Base-by-base conservation (phyloP, 768 basidiomycete genomes). In the Trametes elegans region DNA sequence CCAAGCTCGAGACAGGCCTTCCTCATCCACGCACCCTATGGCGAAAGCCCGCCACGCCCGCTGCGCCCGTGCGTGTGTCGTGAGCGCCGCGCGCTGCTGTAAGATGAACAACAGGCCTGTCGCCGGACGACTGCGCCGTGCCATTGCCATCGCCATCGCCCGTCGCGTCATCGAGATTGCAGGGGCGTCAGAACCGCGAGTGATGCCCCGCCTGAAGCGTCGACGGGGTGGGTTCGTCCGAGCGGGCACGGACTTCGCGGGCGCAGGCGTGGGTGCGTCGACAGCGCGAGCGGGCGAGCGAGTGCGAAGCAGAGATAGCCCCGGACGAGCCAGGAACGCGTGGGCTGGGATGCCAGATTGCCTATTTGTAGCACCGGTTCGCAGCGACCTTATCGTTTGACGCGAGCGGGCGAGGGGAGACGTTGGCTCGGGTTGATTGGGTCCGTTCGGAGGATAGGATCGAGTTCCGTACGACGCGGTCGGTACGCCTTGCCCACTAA, bases 261-360 rank as follows among this genome's bases (percentile, higher is more conserved):
- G 44, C 44, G 44, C 34, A 31, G 18, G 35, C 39, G 35, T 23
- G 26, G 35, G 18, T 21, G 28, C 21, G 35, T n/a, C 18, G 26
- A 29, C n/a, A 14, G 46, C 19, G 32, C 28, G 10, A 49, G n/a
- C 44, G 31, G 18, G 28, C 44, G 24, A 26, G 19, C 46, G 47
- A 26, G 16, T 16, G 16, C 18, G 34, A 35, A 35, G 19, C n/a
- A 26, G 23, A n/a, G n/a, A n/a, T n/a, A n/a, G n/a, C n/a, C n/a
- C n/a, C 26, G 26, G 49, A 19, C 18, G 8, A 1, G 36, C 35
- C 14, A 27, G n/a, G n/a, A n/a, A n/a, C n/a, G n/a, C n/a, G n/a
- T n/a, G n/a, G n/a, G 39, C 42, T 27, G 51, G 51, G 18, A 44
- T 53, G 51, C 13, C 34, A n/a, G 51, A 53, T 53, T 53, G 42